Conservation (phyloP, 1,139 yeast genomes). For the Blastobotrys apis region DNA sequence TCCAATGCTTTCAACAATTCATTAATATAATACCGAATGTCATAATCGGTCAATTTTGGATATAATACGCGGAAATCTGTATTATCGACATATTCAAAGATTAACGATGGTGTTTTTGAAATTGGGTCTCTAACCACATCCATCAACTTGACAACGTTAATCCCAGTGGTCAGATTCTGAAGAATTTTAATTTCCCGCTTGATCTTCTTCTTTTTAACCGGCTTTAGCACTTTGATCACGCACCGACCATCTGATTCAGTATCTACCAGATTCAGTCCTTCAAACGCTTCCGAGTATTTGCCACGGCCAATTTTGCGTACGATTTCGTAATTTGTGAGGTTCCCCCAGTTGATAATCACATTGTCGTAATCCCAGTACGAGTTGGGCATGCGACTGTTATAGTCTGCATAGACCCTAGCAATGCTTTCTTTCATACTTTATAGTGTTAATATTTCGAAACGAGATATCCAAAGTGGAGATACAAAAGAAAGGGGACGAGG, state of each 20-base stretch:
- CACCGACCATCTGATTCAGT: slow-evolving; percentile 29
- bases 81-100: slow-evolving; percentile 88
- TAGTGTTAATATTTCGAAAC: too few species aligned
- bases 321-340: slow-evolving; percentile 79
- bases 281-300: slow-evolving; percentile 94
- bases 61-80: slow-evolving; percentile 86
- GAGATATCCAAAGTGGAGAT: too few species aligned
- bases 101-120: slow-evolving; percentile 87
- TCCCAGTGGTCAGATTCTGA: slow-evolving; percentile 82
- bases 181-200: slow-evolving; percentile 91
- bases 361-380: slow-evolving; percentile 89
- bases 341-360: slow-evolving; percentile 53
- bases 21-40: slow-evolving; percentile 82
- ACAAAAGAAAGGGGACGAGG: too few species aligned
- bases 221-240: slow-evolving; percentile 92
- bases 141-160: slow-evolving; percentile 72
- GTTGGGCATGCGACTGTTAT: slow-evolving; percentile 68
- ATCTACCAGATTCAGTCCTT: slow-evolving; percentile 55
- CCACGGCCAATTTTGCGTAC: slow-evolving; percentile 93
- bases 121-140: slow-evolving; percentile 90
- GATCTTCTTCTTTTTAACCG: slow-evolving; percentile 94
- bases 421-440: slow-evolving; percentile 46
- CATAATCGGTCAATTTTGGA: slow-evolving; percentile 81
- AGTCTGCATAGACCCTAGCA: slow-evolving; percentile 87
- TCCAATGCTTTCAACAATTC: slow-evolving; percentile 88